Evolutionary conservation across 345 rosid genomes (phyloP).

Genomic region (Populus euphratica): DNA sequence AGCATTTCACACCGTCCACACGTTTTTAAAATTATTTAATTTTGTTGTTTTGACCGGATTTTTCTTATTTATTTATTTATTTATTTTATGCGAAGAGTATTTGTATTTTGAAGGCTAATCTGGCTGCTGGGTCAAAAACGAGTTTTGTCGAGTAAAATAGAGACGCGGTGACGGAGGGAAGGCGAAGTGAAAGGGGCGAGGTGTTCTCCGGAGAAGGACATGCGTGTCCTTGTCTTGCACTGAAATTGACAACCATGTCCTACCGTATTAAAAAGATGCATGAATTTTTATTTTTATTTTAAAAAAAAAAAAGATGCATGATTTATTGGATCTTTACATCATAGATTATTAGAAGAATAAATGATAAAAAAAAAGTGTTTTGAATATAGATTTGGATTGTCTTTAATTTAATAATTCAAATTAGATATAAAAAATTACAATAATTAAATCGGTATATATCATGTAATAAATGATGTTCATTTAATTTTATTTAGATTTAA

Average conservation of each 20-base stretch:
- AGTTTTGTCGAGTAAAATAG: slow-evolving; percentile 18
- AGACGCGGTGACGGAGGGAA: slow-evolving; percentile 22
- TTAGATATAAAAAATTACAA: no score
- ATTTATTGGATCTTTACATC: not conserved
- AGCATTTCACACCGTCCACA: slow-evolving; percentile 53
- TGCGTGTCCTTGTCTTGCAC: not conserved
- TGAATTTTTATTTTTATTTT: no score
- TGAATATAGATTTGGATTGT: no score
- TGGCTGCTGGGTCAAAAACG: slow-evolving; percentile 34
- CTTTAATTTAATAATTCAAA: no score
- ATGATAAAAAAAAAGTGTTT: not conserved
- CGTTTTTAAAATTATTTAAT: slow-evolving; percentile 50
- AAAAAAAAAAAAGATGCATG: not conserved
- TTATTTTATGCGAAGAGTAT: not conserved
- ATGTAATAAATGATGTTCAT: no score
- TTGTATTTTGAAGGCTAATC: not conserved
- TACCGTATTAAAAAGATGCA: not conserved
- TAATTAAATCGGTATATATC: no score
- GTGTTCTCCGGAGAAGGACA: not conserved
- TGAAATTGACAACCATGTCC: not conserved
- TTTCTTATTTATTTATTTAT: not conserved
- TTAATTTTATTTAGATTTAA: no score
- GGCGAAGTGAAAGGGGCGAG: not conserved
- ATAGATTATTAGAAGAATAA: not conserved
- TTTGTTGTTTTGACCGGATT: not conserved